Conservation (phyloP, 345 rosid species). For the Eucalyptus brandiana region DNA sequence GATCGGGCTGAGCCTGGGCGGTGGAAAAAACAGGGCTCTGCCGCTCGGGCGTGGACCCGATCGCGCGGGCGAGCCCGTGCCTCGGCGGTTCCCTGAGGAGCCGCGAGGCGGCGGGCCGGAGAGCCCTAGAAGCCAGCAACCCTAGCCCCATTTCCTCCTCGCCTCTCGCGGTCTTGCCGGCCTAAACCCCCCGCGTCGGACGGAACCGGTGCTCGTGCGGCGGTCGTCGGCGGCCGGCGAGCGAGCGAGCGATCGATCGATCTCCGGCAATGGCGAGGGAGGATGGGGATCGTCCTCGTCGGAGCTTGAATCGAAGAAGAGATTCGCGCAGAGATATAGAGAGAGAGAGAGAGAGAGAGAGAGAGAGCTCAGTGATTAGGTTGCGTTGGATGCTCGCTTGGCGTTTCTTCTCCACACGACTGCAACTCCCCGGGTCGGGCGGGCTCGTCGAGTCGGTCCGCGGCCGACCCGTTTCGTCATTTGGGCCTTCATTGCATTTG, state of each 20-base stretch:
- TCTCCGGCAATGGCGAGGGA: neutral
- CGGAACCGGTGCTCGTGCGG: neutral
- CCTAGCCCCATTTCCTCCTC: constrained; percentile 55
- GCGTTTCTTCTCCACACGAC: neutral
- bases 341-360: neutral
- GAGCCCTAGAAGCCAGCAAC: constrained; percentile 56
- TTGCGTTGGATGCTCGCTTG: neutral
- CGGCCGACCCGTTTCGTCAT: neutral
- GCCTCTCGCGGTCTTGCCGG: neutral
- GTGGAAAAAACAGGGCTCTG: constrained; percentile 62
- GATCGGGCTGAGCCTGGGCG: constrained; percentile 31
- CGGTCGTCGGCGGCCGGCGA: neutral
- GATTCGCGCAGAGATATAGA: neutral
- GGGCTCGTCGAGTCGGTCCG: accelerated
- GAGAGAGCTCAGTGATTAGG: neutral
- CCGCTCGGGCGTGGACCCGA: constrained; percentile 63
- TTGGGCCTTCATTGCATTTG: neutral
- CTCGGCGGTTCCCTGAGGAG: constrained; percentile 13
- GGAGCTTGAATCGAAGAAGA: neutral
- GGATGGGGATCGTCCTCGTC: neutral
- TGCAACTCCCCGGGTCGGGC: neutral
- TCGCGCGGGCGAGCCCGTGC: constrained; percentile 35
- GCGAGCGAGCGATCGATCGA: neutral
- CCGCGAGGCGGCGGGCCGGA: constrained; percentile 19
- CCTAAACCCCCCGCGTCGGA: neutral